A percentile compares a stretch with the other conserved stretches of the same genome.
Conservation (phyloP, 352 stramenopile species). For the Globisporangium canariense region DNA sequence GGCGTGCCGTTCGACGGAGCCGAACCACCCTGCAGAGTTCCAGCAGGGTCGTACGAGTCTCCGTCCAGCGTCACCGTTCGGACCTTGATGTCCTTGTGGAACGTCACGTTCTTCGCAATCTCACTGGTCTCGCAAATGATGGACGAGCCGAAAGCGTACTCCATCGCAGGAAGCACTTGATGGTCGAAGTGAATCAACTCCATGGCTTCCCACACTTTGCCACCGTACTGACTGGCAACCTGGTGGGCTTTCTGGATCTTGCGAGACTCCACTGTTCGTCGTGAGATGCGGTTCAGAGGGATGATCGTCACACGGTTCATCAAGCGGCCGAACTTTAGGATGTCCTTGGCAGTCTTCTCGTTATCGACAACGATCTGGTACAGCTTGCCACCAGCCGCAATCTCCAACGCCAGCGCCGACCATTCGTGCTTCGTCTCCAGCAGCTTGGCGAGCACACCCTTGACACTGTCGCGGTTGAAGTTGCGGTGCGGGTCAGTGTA, state of each 20-base stretch:
- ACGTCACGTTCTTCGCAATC: conserved; percentile 83
- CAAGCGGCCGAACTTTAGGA: conserved; percentile 96
- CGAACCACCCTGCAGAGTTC: conserved; percentile 93
- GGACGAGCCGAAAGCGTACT: conserved; percentile 98
- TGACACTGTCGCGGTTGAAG: conserved; percentile 96
- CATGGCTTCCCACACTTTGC: conserved; percentile 91
- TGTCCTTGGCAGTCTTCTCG: conserved; percentile 96
- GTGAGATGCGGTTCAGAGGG: conserved; percentile 96
- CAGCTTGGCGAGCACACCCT: conserved; percentile 96
- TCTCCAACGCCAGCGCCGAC: conserved; percentile 96
- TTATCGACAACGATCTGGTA: conserved; percentile 99
- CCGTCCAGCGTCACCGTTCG: conserved; percentile 97
- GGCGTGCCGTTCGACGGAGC: conserved; percentile 69
- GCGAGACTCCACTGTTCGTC: conserved; percentile 61
- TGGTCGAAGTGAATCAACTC: conserved; percentile 97
- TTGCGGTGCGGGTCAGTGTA: conserved; percentile 93
- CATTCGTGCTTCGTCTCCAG: conserved; percentile 93
- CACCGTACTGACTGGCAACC: conserved; percentile 87
- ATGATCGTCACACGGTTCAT: conserved; percentile 98
- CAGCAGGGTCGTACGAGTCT: conserved; percentile 97
- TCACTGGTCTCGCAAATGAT: conserved; percentile 97
- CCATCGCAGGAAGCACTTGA: conserved; percentile 93
- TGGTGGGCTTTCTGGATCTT: conserved; percentile 81
- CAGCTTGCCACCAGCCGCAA: conserved; percentile 96
- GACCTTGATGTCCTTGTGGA: conserved; percentile 92